phyloP scores from a whole-genome alignment of 192 early-diverging fungal species.

The Dimargaris xerosporica region DNA sequence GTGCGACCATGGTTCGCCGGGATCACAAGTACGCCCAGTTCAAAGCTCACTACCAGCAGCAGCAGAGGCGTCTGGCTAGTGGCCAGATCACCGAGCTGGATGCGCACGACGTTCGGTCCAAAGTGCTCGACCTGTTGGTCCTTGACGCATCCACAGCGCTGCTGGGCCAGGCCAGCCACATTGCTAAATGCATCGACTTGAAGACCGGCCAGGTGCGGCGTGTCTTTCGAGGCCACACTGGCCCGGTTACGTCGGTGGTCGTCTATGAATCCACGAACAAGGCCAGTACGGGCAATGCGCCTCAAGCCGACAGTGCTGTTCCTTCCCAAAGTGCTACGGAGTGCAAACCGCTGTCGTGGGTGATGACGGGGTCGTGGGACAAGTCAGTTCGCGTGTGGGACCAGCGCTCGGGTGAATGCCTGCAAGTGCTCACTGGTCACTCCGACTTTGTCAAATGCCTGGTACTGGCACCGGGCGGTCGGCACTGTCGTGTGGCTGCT shows the following conservation, averaged over 20 bases:
- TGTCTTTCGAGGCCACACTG: conserved; percentile 3
- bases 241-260: conserved; percentile 2
- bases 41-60: background rate
- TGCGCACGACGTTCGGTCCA: conserved; percentile 5
- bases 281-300: background rate
- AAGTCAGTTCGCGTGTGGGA: conserved; percentile 73
- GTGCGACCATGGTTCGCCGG: background rate
- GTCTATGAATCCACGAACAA: background rate
- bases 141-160: background rate
- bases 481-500: background rate
- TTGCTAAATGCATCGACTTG: background rate
- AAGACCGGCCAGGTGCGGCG: background rate
- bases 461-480: conserved; percentile 2
- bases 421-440: conserved; percentile 45
- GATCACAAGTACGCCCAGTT: conserved; percentile 10
- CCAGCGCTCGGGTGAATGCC: conserved; percentile 43
- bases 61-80: no score
- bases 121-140: background rate
- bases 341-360: background rate
- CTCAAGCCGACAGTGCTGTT: background rate
- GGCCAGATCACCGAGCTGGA: background rate
- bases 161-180: conserved; percentile 11
- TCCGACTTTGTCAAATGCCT: conserved; percentile 40
- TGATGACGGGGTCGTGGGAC: conserved; percentile 57
- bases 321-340: background rate